Base-by-base conservation (phyloP, 208 protist genomes). In the Porcisia hertigi region DNA sequence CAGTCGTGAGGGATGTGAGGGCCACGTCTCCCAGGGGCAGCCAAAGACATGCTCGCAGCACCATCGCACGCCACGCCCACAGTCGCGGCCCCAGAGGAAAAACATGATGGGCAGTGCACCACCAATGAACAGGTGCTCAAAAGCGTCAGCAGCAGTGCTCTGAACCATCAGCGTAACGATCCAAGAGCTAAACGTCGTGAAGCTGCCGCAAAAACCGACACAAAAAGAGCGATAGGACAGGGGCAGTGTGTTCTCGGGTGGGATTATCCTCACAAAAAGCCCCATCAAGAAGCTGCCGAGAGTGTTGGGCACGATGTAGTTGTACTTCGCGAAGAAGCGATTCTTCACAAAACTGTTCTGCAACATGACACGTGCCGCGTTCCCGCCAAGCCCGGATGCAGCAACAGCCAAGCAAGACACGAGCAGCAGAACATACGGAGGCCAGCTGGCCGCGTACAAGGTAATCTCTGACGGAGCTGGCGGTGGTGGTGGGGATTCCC, bases 111-210 rank as follows among this genome's bases (percentile, higher is more conserved):
- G 86, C 75, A 89, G 86, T 57, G 88, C 86, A 9, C 83, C 49
- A 45, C 86, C 88, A n/a, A 75, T 76, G 59, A 93, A 60, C 16
- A 91, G 79, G 70, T 93, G 86, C 78, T 80, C 81, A 43, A 89
- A 77, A 64, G 75, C 76, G 3, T 58, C 71, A 11, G 69, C 79
- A 8, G 76, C 81, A 4, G 74, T 83, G 65, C 69, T 64, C 62
- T 83, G 75, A 53, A 77, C 71, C 69, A 79, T 76, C 3, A 82
- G 66, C 69, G 88, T 71, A 4, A 87, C 76, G 34, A 93, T 77
- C 88, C 88, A 93, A 52, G 81, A 83, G 77, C 84, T 89, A 59
- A 88, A 86, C 18, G 88, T 93, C 20, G 86, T 89, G 49, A 89
- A 80, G 69, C 76, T 82, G 20, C 88, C 88, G 71, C 86, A 93